Evolutionary conservation across 768 basidiomycete species (phyloP).

Genomic region (Panus rudis): DNA sequence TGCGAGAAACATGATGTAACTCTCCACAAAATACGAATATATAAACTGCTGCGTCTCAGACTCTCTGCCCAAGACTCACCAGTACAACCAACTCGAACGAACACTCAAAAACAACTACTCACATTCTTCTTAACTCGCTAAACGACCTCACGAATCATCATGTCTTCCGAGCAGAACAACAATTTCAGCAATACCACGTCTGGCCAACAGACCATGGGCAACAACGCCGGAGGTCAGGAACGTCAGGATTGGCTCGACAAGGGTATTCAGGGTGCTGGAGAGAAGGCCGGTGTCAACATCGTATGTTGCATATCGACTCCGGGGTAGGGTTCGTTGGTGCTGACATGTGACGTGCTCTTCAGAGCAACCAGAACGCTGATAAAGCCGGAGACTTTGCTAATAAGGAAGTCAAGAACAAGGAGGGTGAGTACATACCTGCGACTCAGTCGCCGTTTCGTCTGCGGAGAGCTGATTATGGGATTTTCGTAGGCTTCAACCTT

Average conservation of each 20-base stretch:
- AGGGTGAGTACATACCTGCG: conserved; percentile 10
- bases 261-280: conserved; percentile 15
- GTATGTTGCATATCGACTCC: conserved; percentile 10
- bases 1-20: too few species aligned
- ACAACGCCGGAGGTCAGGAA: conserved; percentile 7
- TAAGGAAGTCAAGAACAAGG: conserved; percentile 16
- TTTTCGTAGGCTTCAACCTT: conserved; percentile 14
- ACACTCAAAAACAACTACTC: background rate
- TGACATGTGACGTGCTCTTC: background rate
- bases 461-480: background rate
- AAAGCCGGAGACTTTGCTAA: conserved; percentile 19
- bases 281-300: conserved; percentile 19
- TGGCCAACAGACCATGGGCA: conserved; percentile 3
- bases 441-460: background rate
- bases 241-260: conserved; percentile 24
- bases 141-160: too few species aligned
- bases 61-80: too few species aligned
- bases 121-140: too few species aligned
- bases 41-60: too few species aligned
- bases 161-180: too few species aligned
- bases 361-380: conserved; percentile 22
- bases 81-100: background rate
- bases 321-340: background rate
- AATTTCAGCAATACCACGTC: background rate
- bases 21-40: too few species aligned